phyloP scores from a whole-genome alignment of 2,329 filamentous ascomycete species.

The Pestalotiopsis sp. region DNA sequence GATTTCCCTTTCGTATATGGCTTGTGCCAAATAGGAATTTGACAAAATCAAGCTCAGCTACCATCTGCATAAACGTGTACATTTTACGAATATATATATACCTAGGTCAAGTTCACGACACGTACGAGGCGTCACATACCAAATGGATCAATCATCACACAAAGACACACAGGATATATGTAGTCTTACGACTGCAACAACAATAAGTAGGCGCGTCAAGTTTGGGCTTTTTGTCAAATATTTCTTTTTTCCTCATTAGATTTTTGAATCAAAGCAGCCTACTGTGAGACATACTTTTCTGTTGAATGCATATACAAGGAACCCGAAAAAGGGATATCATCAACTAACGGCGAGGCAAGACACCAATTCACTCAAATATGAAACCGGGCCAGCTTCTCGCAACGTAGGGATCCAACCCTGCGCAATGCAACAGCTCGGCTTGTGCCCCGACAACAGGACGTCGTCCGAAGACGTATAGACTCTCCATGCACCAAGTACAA shows the following conservation, averaged over 20 bases:
- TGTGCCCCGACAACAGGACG: background rate
- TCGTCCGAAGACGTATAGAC: background rate
- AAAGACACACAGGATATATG: too few species aligned
- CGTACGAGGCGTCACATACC: too few species aligned
- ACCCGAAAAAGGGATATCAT: background rate
- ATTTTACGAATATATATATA: too few species aligned
- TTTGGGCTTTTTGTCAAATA: background rate
- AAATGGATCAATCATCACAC: too few species aligned
- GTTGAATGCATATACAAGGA: background rate
- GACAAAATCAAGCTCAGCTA: too few species aligned
- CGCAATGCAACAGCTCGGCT: background rate
- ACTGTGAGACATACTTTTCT: background rate
- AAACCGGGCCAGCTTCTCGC: background rate
- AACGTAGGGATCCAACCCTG: background rate
- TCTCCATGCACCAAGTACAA: background rate
- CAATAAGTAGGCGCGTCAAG: too few species aligned
- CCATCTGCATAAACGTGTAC: too few species aligned
- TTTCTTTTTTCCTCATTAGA: background rate
- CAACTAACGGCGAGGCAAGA: background rate
- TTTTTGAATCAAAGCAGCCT: background rate
- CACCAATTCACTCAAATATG: background rate
- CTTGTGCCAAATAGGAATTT: too few species aligned
- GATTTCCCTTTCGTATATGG: too few species aligned
- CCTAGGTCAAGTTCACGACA: too few species aligned
- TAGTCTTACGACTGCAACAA: too few species aligned